Conservation (phyloP, 257 asterid genomes). For the Coffea canephora region DNA sequence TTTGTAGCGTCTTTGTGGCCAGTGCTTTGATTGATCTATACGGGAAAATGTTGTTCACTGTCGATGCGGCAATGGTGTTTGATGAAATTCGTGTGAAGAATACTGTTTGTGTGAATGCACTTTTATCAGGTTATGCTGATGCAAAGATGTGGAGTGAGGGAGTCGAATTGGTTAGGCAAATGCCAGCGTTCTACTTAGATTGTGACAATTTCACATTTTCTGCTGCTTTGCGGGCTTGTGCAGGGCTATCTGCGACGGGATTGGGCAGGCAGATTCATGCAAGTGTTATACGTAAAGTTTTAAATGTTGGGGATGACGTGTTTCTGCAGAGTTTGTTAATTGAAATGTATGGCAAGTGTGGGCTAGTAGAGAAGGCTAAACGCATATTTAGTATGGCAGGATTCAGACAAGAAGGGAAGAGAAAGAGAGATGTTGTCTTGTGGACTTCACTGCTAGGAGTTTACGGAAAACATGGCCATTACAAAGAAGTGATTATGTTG, state of each 20-base stretch:
- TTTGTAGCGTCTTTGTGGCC: slow-evolving; percentile 72
- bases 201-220: slow-evolving; percentile 59
- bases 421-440: slow-evolving; percentile 53
- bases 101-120: slow-evolving; percentile 57
- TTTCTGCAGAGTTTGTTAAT: slow-evolving; percentile 70
- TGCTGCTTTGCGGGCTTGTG: slow-evolving; percentile 62
- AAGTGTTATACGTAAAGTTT: slow-evolving; percentile 35
- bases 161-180: slow-evolving; percentile 41
- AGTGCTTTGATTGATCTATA: slow-evolving; percentile 63
- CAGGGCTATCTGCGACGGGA: slow-evolving; percentile 51
- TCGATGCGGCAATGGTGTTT: slow-evolving; percentile 57
- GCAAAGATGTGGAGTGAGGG: slow-evolving; percentile 64
- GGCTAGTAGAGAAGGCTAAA: slow-evolving; percentile 54
- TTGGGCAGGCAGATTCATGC: slow-evolving; percentile 73
- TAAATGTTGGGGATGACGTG: slow-evolving; percentile 45
- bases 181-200: slow-evolving; percentile 40
- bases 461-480: slow-evolving; percentile 61
- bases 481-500: slow-evolving; percentile 45
- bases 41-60: slow-evolving; percentile 29
- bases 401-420: slow-evolving; percentile 26
- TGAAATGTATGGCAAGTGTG: slow-evolving; percentile 88
- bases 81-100: slow-evolving; percentile 77
- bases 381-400: slow-evolving; percentile 54
- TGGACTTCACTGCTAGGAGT: slow-evolving; percentile 88
- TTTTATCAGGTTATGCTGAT: slow-evolving; percentile 67